phyloP scores from a whole-genome alignment of 2,329 filamentous ascomycete species.

The Paramyrothecium sp. region DNA sequence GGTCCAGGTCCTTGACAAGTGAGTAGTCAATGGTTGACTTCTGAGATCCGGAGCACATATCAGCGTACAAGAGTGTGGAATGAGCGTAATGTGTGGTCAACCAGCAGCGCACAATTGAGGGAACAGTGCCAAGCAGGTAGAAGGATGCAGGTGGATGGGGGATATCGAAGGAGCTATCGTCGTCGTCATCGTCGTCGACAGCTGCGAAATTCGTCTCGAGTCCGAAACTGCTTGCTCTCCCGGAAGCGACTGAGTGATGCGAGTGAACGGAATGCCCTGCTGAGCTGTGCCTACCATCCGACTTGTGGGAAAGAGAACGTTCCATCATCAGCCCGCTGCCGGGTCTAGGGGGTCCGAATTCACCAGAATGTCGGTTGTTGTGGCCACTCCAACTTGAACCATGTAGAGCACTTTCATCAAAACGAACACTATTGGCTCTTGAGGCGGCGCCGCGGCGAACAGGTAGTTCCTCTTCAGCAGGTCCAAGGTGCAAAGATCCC shows the following conservation, averaged over 20 bases:
- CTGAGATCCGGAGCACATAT: conserved; percentile 88
- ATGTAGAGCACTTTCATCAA: conserved; percentile 93
- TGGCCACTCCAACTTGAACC: conserved; percentile 79
- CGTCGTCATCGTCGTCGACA: conserved; percentile 61
- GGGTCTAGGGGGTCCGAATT: conserved; percentile 75
- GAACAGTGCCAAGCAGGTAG: conserved; percentile 83
- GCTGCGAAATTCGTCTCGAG: conserved; percentile 69
- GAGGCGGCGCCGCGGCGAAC: conserved; percentile 84
- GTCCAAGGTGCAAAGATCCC: conserved; percentile 77
- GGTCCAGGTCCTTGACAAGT: conserved; percentile 71
- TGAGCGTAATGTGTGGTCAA: conserved; percentile 88
- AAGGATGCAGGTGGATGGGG: conserved; percentile 79
- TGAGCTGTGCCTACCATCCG: conserved; percentile 91
- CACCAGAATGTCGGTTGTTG: conserved; percentile 76
- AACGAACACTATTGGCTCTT: conserved; percentile 93
- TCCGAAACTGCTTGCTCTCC: conserved; percentile 84
- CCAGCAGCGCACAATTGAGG: conserved; percentile 95
- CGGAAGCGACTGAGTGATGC: conserved; percentile 69
- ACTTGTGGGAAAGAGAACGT: conserved; percentile 89
- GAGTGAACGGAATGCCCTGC: conserved; percentile 77
- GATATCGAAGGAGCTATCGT: conserved; percentile 69
- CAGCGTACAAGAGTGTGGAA: conserved; percentile 84
- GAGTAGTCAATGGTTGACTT: conserved; percentile 77
- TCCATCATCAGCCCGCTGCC: conserved; percentile 87
- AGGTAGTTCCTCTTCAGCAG: conserved; percentile 81